Conservation (phyloP, 768 basidiomycete species). For the Suillus subluteus region DNA sequence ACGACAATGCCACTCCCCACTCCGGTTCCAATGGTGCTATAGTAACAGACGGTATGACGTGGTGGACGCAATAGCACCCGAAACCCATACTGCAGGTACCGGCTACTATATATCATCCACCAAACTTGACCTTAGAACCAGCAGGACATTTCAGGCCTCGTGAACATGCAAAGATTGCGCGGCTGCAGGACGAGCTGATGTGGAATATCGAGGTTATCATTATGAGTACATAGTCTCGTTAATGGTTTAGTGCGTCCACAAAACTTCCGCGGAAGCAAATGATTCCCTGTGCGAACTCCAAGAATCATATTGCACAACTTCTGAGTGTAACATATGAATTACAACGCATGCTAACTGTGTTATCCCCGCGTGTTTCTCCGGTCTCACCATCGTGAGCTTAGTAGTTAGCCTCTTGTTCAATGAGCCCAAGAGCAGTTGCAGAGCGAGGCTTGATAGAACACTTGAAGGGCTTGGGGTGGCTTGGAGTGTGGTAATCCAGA, state of each 20-base stretch:
- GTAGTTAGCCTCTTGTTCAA: neutral
- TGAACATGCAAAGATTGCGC: neutral
- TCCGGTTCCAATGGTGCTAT: too few relatives aligned
- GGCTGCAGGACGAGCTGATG: neutral
- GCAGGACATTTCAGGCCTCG: neutral
- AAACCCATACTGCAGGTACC: too few relatives aligned
- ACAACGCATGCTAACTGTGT: neutral
- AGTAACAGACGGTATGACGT: too few relatives aligned
- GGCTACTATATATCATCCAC: neutral
- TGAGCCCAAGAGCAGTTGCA: neutral
- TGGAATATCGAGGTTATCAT: neutral
- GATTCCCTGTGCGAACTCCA: neutral
- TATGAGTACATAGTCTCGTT: neutral
- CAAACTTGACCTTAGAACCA: neutral
- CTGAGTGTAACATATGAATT: neutral
- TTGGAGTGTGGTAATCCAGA: neutral
- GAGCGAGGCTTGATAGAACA: conserved; percentile 1
- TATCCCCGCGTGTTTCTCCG: neutral
- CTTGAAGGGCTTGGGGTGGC: neutral
- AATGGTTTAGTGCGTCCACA: neutral
- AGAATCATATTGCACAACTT: neutral
- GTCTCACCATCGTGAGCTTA: neutral
- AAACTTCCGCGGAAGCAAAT: neutral
- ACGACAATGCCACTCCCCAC: too few relatives aligned
- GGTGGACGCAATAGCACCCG: too few relatives aligned